Base-by-base conservation (phyloP, 2,329 filamentous ascomycete genomes). In the Alternaria novae-zelandiae region DNA sequence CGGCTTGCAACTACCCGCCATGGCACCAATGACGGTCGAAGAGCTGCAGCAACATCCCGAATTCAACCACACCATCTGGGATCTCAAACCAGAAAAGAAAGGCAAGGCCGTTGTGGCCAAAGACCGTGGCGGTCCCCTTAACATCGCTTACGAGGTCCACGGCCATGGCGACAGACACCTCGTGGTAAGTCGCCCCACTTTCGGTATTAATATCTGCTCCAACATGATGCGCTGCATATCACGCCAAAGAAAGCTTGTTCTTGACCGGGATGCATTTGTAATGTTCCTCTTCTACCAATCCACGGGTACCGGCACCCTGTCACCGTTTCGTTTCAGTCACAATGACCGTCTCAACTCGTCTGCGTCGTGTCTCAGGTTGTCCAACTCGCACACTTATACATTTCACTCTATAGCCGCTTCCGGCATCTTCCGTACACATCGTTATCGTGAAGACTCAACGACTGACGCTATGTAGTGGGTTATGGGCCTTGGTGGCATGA, bases 71-170 rank as follows among this genome's bases (percentile, higher is more conserved):
- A 86, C 88, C 2, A 83, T 89, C 78, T 94, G 90, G 90, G 83
- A 87, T 26, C 86, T 96, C 21, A 85, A 89, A 70, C 90, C 93
- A 6, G 85, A 88, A 51, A 83, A 84, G 44, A 84, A 86, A 54
- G 92, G 90, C 5, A 85, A 85, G 46, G 74, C 88, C 7, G 80
- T 87, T 3, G 91, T 92, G 26, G 93, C 90, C n/a, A 83, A 86
- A 59, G 87, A 83, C 41, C 86, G 91, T 71, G 91, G 93, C 66
- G 93, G 92, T 2, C 93, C 92, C 20, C 83, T 96, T 68, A 86
- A 91, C 49, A 88, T 97, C 56, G 85, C 88, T 57, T 96, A 92
- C 85, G 91, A 96, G 79, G 83, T 96, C 51, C 93, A 97, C 82
- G 92, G 93, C 59, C 82, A 86, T 65, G 93, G 92, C 4, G 87